Evolutionary conservation across 176 grass and related monocot species (phyloP).

Genomic region (Oryza glumipatula): DNA sequence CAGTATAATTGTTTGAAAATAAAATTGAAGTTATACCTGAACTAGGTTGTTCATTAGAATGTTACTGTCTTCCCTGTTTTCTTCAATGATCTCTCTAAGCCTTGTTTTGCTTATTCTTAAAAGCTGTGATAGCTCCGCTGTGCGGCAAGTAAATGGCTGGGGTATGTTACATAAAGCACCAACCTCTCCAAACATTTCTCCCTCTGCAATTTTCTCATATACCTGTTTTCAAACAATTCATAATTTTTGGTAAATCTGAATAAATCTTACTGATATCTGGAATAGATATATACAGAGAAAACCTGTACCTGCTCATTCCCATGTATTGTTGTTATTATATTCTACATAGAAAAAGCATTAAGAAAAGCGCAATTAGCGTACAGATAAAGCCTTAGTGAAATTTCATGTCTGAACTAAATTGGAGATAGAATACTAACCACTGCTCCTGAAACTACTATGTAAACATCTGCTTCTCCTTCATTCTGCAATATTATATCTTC

Average conservation of each 20-base stretch:
- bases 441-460: constrained; percentile 81
- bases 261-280: neutral
- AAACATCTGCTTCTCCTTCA: constrained; percentile 76
- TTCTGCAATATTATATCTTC: constrained; percentile 86
- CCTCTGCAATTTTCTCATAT: constrained; percentile 44
- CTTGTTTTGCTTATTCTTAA: constrained; percentile 70
- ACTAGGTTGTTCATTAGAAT: constrained; percentile 78
- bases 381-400: constrained; percentile 10
- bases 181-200: constrained; percentile 80
- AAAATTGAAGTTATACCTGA: constrained; percentile 60
- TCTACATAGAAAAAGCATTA: constrained; percentile 44
- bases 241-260: constrained; percentile 25
- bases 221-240: constrained; percentile 59
- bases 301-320: constrained; percentile 53
- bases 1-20: neutral
- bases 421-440: constrained; percentile 63
- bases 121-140: constrained; percentile 75
- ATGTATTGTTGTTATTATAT: constrained; percentile 52
- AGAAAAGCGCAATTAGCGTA: constrained; percentile 41
- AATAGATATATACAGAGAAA: neutral
- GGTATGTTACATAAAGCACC: constrained; percentile 55
- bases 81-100: constrained; percentile 67
- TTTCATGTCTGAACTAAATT: constrained; percentile 10
- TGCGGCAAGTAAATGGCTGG: constrained; percentile 78
- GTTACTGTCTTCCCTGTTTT: constrained; percentile 64